Base-by-base conservation (phyloP, 192 early-diverging fungal genomes). In the Obelidium mucronatum region DNA sequence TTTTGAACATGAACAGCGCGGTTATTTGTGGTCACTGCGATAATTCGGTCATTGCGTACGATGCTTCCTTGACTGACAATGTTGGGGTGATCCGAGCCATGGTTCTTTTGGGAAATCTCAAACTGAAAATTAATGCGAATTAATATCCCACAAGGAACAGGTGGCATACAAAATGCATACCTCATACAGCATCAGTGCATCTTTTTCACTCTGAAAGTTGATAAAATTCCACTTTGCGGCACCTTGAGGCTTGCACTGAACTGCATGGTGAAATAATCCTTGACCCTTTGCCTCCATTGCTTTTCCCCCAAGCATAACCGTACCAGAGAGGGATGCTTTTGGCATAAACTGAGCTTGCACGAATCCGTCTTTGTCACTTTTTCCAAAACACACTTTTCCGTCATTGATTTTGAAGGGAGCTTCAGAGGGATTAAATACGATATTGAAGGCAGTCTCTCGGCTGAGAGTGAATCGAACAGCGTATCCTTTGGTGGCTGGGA, bases 341-440 rank as follows among this genome's bases (percentile, higher is more conserved):
- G 96, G 95, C 84, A 92, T 92, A 87, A 94, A 96, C 80, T 90
- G 89, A 75, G 95, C 91, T 13, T 87, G 85, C 17, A 95, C 91
- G 67, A 84, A 92, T 3, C 84, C 84, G 8, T 87, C 88, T 28
- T 72, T 59, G 13, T 81, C 73, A 13, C 34, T 36, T 33, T 81
- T 77, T 36, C 89, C 84, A 34, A 97, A 92, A 51, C 89, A 86
- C 48, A 88, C 91, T 76, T 92, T 90, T 59, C 91, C 94, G 52
- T 92, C 91, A 26, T 91, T 90, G 74, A 94, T 37, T 88, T 89
- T 94, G 94, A 88, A 90, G 91, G 17, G 92, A 89, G 39, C 79
- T 85, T 75, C 92, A 81, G 55, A 82, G 84, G 79, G 94, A 89
- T 40, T 89, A 59, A 58, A 72, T 2, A 31, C 88, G 52, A 95